Conservation (phyloP, 208 protist genomes). For the Trichomonas gallinae region DNA sequence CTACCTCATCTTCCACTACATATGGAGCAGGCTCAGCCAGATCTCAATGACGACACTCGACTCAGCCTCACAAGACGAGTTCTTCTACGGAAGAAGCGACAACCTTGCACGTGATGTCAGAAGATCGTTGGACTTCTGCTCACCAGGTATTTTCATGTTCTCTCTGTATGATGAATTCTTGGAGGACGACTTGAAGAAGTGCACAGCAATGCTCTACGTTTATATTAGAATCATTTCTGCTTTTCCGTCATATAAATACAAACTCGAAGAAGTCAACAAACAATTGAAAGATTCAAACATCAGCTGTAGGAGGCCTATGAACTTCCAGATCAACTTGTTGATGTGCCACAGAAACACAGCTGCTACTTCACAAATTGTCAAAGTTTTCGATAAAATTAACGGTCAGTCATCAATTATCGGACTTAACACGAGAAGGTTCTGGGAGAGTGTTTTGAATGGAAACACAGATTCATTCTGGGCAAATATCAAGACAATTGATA, state of each 20-base stretch:
- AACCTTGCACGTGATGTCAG: background rate
- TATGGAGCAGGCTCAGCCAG: background rate
- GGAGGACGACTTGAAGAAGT: background rate
- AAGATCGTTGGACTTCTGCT: background rate
- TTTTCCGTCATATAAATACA: background rate
- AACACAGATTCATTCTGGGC: background rate
- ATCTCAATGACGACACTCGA: background rate
- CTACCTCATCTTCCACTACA: background rate
- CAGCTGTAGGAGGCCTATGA: background rate
- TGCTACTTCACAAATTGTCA: background rate
- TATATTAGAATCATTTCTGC: background rate
- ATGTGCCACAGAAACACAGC: background rate
- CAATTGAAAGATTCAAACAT: background rate
- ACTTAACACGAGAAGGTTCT: background rate
- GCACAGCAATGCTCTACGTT: background rate
- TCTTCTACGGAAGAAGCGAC: background rate
- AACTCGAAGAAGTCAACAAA: background rate
- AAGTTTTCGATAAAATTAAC: background rate
- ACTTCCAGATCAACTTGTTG: background rate
- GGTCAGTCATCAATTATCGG: background rate
- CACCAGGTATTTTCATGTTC: background rate
- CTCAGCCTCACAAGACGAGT: background rate
- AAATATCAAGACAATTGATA: background rate
- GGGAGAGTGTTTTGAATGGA: background rate
- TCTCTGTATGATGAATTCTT: background rate